A percentile compares a stretch with the other conserved stretches of the same genome.
Conservation (phyloP, 2,329 filamentous ascomycete genomes). For the Ilyonectria mors-panacis region DNA sequence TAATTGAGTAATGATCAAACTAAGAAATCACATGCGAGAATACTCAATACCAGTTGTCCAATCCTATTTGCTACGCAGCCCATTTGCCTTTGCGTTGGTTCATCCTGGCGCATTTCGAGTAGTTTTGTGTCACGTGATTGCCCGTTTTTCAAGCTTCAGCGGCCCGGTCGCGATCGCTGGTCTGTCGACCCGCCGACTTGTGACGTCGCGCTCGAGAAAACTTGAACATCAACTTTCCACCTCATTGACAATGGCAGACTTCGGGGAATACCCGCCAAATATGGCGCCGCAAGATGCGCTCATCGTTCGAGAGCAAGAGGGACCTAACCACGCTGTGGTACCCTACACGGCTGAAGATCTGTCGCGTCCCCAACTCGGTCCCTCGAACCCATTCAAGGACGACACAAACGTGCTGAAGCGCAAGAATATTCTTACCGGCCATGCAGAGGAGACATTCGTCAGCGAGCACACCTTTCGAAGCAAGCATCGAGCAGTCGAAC, state of each 20-base stretch:
- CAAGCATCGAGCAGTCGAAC: conserved; percentile 88
- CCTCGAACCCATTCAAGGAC: conserved; percentile 82
- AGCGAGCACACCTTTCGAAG: conserved; percentile 92
- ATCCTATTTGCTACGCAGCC: no score
- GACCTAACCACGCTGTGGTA: conserved; percentile 72
- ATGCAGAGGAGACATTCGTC: conserved; percentile 88
- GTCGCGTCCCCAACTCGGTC: conserved; percentile 75
- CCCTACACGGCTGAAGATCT: conserved; percentile 81
- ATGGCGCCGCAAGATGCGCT: conserved; percentile 76
- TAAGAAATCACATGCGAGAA: conserved; percentile 24
- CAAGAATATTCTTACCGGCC: conserved; percentile 88
- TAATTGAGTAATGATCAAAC: conserved; percentile 52
- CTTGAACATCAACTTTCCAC: conserved; percentile 4
- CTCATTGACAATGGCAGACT: conserved; percentile 67
- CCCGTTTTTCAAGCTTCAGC: conserved; percentile 3
- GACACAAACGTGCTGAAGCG: conserved; percentile 75
- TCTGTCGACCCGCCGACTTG: conserved; percentile 1
- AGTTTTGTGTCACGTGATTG: neutral
- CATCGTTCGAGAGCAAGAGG: conserved; percentile 68
- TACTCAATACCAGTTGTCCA: conserved; percentile 8
- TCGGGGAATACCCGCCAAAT: conserved; percentile 76
- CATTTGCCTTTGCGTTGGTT: neutral
- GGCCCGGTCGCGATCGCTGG: conserved; percentile 8
- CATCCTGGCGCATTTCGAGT: neutral
- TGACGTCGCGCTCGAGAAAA: conserved; percentile 27